phyloP scores from a whole-genome alignment of 2,329 filamentous ascomycete genomes.

The Parastagonospora nodorum region DNA sequence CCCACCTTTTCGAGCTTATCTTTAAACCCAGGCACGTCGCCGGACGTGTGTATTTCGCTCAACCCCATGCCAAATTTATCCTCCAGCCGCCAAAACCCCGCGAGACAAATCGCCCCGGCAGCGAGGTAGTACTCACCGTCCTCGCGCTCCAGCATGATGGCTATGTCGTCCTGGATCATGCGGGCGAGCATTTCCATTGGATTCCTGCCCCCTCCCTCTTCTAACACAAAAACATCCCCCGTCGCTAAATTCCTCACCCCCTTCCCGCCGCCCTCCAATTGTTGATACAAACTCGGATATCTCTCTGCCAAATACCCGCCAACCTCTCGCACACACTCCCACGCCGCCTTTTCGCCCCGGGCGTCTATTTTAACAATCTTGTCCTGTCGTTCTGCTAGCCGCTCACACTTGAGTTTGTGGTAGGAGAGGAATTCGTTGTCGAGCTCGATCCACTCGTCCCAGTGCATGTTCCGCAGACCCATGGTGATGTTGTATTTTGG shows the following conservation, averaged over 20 bases:
- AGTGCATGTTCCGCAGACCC: constrained; percentile 72
- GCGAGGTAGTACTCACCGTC: constrained; percentile 84
- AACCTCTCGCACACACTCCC: constrained; percentile 78
- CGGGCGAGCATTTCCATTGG: constrained; percentile 77
- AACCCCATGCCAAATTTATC: constrained; percentile 83
- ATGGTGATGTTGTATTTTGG: constrained; percentile 78
- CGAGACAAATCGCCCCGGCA: constrained; percentile 74
- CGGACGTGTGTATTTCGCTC: constrained; percentile 78
- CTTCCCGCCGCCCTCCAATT: constrained; percentile 55
- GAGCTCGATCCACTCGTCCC: constrained; percentile 81
- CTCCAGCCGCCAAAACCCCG: constrained; percentile 81
- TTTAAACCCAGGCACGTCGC: constrained; percentile 73
- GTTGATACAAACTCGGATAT: constrained; percentile 73
- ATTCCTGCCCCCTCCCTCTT: constrained; percentile 71
- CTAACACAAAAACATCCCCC: constrained; percentile 68
- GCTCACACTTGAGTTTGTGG: constrained; percentile 63
- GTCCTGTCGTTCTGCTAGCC: too few species aligned
- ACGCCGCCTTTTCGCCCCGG: constrained; percentile 69
- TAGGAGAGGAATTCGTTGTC: constrained; percentile 78
- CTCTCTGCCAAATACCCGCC: constrained; percentile 71
- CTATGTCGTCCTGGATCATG: constrained; percentile 80
- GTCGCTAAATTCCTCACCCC: constrained; percentile 75
- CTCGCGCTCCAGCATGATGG: constrained; percentile 76
- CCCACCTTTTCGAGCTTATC: constrained; percentile 67
- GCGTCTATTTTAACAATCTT: constrained; percentile 69